Conservation (phyloP, 768 basidiomycete genomes). For the Suillus fuscotomentosus region DNA sequence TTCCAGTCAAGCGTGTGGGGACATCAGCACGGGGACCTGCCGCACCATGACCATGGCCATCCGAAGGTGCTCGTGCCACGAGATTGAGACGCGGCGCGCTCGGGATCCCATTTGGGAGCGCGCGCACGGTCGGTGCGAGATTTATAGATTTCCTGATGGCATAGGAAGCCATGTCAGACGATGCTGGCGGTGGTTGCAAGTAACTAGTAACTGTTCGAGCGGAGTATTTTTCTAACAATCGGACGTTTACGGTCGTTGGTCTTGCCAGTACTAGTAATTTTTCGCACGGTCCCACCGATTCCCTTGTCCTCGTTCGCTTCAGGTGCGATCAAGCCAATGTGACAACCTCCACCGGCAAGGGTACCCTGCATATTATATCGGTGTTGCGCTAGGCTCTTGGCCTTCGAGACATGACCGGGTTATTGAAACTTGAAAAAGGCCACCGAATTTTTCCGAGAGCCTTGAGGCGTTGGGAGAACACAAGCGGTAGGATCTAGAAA, state of each 20-base stretch:
- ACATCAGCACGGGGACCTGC: constrained; percentile 57
- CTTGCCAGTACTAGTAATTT: not conserved
- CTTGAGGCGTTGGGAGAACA: not conserved
- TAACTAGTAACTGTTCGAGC: not conserved
- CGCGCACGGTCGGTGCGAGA: constrained; percentile 77
- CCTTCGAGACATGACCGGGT: not conserved
- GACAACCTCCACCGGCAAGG: not conserved
- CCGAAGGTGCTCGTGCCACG: constrained; percentile 58
- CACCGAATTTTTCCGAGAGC: not conserved
- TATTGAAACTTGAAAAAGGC: not conserved
- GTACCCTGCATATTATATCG: not conserved
- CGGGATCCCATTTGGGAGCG: constrained; percentile 80
- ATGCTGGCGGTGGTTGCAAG: not conserved
- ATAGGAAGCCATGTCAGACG: constrained; percentile 55
- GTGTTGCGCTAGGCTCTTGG: not conserved
- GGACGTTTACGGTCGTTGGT: not conserved
- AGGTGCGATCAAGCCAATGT: not conserved
- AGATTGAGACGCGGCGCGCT: constrained; percentile 73
- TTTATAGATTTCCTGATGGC: constrained; percentile 81
- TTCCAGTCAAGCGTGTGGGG: constrained; percentile 62
- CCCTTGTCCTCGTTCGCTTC: not conserved
- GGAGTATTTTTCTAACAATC: constrained; percentile 3
- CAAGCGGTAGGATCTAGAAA: not conserved
- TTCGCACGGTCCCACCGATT: not conserved
- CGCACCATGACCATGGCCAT: constrained; percentile 54